These are phyloP conservation scores for Groenewaldozyma salmanticensis DNA, from an alignment of 805 yeast genomes.

Conservation along the genomic window DNA sequence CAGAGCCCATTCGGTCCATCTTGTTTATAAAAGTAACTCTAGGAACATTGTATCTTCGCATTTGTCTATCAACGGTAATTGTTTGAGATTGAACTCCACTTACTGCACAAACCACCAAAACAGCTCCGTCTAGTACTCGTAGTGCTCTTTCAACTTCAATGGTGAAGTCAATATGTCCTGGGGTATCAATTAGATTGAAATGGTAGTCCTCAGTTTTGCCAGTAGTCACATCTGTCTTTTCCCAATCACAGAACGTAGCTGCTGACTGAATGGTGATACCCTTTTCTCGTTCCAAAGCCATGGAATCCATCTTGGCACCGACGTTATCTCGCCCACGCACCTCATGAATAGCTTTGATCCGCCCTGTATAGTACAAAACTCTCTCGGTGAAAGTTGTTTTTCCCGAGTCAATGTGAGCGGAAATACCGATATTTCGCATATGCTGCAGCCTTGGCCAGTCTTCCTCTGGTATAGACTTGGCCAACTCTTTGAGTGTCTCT, in stretches of 20 bases:
- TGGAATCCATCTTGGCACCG: slow-evolving; percentile 99
- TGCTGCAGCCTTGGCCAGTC: slow-evolving; percentile 37
- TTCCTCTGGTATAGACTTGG: slow-evolving; percentile 21
- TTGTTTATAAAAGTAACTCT: slow-evolving; percentile 92
- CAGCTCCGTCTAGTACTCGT: slow-evolving; percentile 97
- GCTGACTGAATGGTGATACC: slow-evolving; percentile 99
- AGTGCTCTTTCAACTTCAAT: slow-evolving; percentile 98
- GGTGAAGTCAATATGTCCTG: slow-evolving; percentile 98
- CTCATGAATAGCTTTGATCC: slow-evolving; percentile 94
- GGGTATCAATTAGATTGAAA: slow-evolving; percentile 94
- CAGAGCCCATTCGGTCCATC: slow-evolving; percentile 99
- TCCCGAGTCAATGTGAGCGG: slow-evolving; percentile 97
- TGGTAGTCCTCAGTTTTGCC: slow-evolving; percentile 56
- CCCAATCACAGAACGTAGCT: slow-evolving; percentile 97
- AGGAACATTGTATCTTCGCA: slow-evolving; percentile 97
- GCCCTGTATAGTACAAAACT: slow-evolving; percentile 90
- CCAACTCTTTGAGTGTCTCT: slow-evolving; percentile 19
- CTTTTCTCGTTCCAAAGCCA: slow-evolving; percentile 97
- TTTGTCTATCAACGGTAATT: slow-evolving; percentile 96
- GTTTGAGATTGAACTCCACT: slow-evolving; percentile 98
- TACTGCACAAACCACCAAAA: slow-evolving; percentile 95
- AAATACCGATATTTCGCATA: slow-evolving; percentile 91
- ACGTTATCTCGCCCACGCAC: slow-evolving; percentile 93
- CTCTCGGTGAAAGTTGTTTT: slow-evolving; percentile 98
- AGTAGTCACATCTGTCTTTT: slow-evolving; percentile 33